Evolutionary conservation across 2,329 filamentous ascomycete species (phyloP), one percentile per base, ranked within the genome.

Genomic region (Colletotrichum endophyticum): DNA sequence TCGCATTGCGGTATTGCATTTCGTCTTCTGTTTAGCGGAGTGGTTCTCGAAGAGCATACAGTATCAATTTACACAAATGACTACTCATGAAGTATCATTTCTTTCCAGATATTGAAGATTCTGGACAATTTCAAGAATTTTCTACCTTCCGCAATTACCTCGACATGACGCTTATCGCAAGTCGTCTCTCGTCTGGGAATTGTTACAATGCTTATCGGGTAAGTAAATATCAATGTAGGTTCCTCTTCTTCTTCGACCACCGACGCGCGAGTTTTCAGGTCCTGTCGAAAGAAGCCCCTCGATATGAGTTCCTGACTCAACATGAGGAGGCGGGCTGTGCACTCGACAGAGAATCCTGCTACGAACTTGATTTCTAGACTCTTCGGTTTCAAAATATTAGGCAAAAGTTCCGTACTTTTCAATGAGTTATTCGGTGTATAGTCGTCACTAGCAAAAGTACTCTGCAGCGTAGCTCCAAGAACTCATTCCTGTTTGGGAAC

Each of bases 321-420:
- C n/a, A n/a, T n/a, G n/a, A n/a, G n/a, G n/a, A n/a, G n/a, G n/a
- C n/a, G n/a, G n/a, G 44, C n/a, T 53, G 44, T 53, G 11, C 44
- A 25, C n/a, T n/a, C n/a, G n/a, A n/a, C 6, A 1, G n/a, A 53
- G 11, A 22, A 53, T 13, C 11, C 5, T 53, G 6, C 6, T 2
- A 13, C n/a, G 6, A 53, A n/a, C 0, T 53, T 53, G 44, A 12
- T 13, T 5, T 53, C 11, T 53, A 4, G n/a, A 53, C n/a, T 53
- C 6, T 8, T 53, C n/a, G 11, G 22, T 7, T 22, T 5, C 11
- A n/a, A n/a, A 2, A 12, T n/a, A 4, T n/a, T 5, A 53, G 11
- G n/a, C n/a, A 0, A 4, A 22, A 53, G 1, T 25, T 13, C 0
- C n/a, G 44, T 7, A 7, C 6, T 13, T 13, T 13, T 2, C n/a